These are phyloP conservation scores for Nicotiana tabacum DNA, from an alignment of 257 asterid species.

Conservation along the genomic window DNA sequence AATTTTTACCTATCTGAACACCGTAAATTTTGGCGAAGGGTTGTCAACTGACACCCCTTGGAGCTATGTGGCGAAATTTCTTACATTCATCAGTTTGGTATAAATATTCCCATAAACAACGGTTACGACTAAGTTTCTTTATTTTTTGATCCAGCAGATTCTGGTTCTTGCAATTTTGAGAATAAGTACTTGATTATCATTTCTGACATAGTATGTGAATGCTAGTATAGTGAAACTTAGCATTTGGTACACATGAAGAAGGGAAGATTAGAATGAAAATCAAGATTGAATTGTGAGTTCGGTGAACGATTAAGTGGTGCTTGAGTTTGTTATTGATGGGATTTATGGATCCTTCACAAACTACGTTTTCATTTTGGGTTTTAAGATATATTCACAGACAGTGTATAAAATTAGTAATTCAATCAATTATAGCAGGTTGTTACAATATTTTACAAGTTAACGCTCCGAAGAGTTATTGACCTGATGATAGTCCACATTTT, in stretches of 20 bases:
- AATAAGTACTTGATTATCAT: too few relatives aligned
- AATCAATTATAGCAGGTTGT: background rate
- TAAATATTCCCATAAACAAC: too few relatives aligned
- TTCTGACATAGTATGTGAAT: background rate
- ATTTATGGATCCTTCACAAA: background rate
- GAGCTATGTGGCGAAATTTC: too few relatives aligned
- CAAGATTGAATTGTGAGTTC: background rate
- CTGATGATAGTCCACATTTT: background rate
- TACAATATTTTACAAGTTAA: background rate
- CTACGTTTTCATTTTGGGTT: background rate
- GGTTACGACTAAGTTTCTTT: too few relatives aligned
- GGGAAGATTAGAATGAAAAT: background rate
- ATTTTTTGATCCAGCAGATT: too few relatives aligned
- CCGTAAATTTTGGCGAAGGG: too few relatives aligned
- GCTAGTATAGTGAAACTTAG: background rate
- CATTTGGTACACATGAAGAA: background rate
- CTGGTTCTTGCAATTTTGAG: too few relatives aligned
- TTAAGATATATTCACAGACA: background rate
- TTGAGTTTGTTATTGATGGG: background rate
- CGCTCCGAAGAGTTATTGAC: background rate
- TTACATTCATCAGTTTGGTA: background rate
- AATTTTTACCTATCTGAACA: too few relatives aligned
- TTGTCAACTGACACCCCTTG: too few relatives aligned
- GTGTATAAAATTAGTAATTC: background rate
- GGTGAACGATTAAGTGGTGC: background rate